Conservation (phyloP, 2,329 filamentous ascomycete genomes). For the Paradendryphiella salina region DNA sequence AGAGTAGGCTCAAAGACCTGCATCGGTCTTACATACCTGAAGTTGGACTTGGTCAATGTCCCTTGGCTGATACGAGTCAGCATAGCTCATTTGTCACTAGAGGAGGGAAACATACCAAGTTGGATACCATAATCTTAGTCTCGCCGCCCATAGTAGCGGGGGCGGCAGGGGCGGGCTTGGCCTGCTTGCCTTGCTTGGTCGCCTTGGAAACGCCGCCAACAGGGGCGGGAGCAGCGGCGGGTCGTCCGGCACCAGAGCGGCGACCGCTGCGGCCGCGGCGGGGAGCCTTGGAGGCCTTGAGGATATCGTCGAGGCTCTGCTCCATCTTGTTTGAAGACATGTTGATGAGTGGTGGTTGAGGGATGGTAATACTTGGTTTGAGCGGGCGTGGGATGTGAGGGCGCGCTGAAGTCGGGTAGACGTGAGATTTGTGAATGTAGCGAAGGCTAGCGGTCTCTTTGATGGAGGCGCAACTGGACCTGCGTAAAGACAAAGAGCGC, state of each 20-base stretch:
- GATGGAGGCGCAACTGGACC: constrained; percentile 15
- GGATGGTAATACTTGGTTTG: constrained; percentile 18
- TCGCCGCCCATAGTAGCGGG: constrained; percentile 66
- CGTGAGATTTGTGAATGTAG: constrained; percentile 13
- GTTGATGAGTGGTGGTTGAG: constrained; percentile 22
- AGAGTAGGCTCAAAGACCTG: constrained; percentile 49
- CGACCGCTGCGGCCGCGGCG: constrained; percentile 54
- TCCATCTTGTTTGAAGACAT: constrained; percentile 75
- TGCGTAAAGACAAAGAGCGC: constrained; percentile 19
- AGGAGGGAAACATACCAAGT: constrained; percentile 72
- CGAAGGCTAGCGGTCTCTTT: constrained; percentile 10
- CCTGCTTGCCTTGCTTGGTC: constrained; percentile 61
- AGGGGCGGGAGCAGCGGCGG: constrained; percentile 66
- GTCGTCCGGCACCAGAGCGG: constrained; percentile 53
- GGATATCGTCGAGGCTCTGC: constrained; percentile 95
- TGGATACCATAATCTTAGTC: constrained; percentile 98
- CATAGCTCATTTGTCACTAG: constrained; percentile 5
- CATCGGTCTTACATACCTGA: constrained; percentile 96
- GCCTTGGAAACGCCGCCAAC: constrained; percentile 86
- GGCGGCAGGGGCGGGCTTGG: constrained; percentile 66
- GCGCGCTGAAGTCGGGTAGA: constrained; percentile 18
- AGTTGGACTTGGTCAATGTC: constrained; percentile 97
- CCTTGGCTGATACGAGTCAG: constrained; percentile 72
- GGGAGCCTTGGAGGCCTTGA: constrained; percentile 66
- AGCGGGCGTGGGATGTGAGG: constrained; percentile 14